phyloP scores from a whole-genome alignment of 2,329 filamentous ascomycete genomes.

The Calonectria honghensis region DNA sequence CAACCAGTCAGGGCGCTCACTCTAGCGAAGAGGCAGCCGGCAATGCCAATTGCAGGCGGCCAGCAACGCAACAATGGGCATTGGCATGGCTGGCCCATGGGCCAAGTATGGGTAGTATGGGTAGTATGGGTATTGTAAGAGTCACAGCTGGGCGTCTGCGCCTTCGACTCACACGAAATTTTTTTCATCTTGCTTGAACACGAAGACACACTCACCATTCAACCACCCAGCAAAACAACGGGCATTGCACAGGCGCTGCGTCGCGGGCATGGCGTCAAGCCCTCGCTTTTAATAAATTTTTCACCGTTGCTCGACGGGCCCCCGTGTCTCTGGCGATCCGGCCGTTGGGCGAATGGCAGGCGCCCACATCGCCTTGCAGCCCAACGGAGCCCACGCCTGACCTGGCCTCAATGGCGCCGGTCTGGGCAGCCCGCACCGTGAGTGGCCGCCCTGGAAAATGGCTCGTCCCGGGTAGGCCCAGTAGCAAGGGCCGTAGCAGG shows the following conservation, averaged over 20 bases:
- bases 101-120: not conserved
- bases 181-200: not conserved
- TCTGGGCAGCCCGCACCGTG: not conserved
- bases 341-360: conserved; percentile 30
- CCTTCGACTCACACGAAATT: not conserved
- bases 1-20: conserved; percentile 7
- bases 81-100: not conserved
- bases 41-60: conserved; percentile 17
- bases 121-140: not conserved
- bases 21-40: conserved; percentile 14
- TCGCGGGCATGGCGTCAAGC: conserved; percentile 16
- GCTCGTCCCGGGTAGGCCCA: conserved; percentile 14
- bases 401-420: conserved; percentile 32
- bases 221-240: not conserved
- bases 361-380: conserved; percentile 33
- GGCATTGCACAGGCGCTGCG: not conserved
- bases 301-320: conserved; percentile 26
- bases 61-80: conserved; percentile 10
- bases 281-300: conserved; percentile 29
- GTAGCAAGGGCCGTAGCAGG: not conserved
- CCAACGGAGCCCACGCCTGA: conserved; percentile 31
- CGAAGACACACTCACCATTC: no score
- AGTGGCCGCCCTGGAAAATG: conserved; percentile 43
- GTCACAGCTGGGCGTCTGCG: not conserved
- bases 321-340: conserved; percentile 19